Conservation (phyloP, 306 rosid species). For the Citrullus amarus region DNA sequence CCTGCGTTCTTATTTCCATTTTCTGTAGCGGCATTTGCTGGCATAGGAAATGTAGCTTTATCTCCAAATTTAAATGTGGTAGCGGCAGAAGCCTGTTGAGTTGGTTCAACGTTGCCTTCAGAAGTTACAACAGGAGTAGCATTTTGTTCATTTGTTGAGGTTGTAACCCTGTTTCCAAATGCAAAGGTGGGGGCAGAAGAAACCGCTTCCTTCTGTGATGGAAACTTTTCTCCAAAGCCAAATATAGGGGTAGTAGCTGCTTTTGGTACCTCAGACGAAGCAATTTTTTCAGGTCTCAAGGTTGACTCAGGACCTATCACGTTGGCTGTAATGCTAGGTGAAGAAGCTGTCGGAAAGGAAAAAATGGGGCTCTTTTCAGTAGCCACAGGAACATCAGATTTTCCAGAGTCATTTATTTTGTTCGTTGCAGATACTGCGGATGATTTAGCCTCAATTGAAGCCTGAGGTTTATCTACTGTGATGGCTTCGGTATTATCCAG, state of each 20-base stretch:
- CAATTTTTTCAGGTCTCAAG: conserved; percentile 24
- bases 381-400: conserved; percentile 21
- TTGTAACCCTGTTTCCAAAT: conserved; percentile 22
- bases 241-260: conserved; percentile 16
- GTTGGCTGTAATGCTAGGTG: conserved; percentile 16
- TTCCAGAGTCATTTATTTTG: conserved; percentile 15
- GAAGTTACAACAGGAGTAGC: conserved; percentile 12
- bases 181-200: conserved; percentile 18
- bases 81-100: conserved; percentile 8
- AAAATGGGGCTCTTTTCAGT: conserved; percentile 24
- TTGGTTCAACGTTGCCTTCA: conserved; percentile 22
- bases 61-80: conserved; percentile 8
- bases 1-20: conserved; percentile 21
- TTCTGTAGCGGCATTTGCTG: conserved; percentile 3
- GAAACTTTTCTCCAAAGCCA: conserved; percentile 29
- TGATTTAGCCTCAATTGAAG: conserved; percentile 20
- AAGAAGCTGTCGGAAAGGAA: conserved; percentile 8
- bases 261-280: conserved; percentile 22
- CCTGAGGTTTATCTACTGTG: conserved; percentile 20
- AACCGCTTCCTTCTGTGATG: conserved; percentile 21
- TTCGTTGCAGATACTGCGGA: conserved; percentile 13
- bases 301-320: conserved; percentile 15
- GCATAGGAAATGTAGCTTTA: background rate
- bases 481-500: conserved; percentile 16
- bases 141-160: conserved; percentile 22